Conservation (phyloP, 2,329 filamentous ascomycete species). For the Kalaharituber pfeilii region DNA sequence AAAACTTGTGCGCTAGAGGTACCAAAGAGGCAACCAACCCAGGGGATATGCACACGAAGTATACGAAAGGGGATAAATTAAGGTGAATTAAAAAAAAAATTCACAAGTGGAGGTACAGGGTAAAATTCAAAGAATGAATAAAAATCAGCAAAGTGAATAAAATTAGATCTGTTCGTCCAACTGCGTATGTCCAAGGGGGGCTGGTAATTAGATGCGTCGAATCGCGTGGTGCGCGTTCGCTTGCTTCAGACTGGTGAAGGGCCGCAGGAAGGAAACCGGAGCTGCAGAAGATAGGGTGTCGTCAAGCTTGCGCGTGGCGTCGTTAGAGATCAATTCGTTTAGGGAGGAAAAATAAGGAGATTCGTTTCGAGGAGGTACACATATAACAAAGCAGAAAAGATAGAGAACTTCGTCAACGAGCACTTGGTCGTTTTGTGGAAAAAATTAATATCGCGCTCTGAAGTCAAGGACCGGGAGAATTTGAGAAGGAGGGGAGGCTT, state of each 20-base stretch:
- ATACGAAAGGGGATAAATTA: not conserved
- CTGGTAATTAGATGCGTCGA: not conserved
- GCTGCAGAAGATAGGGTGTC: too few species aligned
- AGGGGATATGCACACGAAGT: not conserved
- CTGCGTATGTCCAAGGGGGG: not conserved
- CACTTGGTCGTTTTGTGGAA: not conserved
- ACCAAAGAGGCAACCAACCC: not conserved
- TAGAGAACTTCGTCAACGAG: too few species aligned
- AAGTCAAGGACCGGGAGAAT: not conserved
- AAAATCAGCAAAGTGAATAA: not conserved
- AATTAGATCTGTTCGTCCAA: not conserved
- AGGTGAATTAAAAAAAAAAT: not conserved
- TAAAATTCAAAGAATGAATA: not conserved
- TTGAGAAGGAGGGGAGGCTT: not conserved
- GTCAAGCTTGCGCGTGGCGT: too few species aligned
- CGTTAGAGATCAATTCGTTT: not conserved
- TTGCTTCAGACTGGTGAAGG: not conserved
- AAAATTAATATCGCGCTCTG: not conserved
- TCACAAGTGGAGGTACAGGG: not conserved
- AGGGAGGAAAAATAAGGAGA: not conserved
- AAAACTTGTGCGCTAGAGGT: not conserved
- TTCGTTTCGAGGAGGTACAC: too few species aligned
- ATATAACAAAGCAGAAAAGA: too few species aligned
- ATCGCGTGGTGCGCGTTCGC: not conserved
- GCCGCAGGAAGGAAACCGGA: too few species aligned